Base-by-base conservation (phyloP, 768 basidiomycete genomes). In the Tulasnella sp. region DNA sequence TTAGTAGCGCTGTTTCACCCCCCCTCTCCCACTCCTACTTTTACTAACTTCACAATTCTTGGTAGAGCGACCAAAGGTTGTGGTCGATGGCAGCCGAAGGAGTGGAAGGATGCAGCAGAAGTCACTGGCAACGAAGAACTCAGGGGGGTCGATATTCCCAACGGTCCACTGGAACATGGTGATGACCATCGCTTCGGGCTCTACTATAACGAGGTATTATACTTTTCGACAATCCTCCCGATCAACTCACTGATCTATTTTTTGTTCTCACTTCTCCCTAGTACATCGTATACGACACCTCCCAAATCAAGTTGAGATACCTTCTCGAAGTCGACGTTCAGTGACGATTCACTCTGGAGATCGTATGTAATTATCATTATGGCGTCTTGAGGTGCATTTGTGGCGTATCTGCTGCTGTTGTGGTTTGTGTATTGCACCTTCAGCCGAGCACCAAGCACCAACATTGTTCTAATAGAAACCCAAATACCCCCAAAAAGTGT, bases 251-350 rank as follows among this genome's bases (percentile, higher is more conserved):
- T n/a, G 26, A 17, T 32, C 44, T 50, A 7, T 34, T 32, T 50
- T 41, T 53, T 19, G 11, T 64, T 27, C 21, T 47, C 26, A 17
- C 42, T 42, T n/a, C n/a, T n/a, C n/a, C n/a, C n/a, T 34, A 83
- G 80, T 83, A 83, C 64, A 83, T 83, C 64, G 80, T 82, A 58
- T 84, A 84, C 65, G 73, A 80, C 61, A 59, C 75, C 3, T 70
- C 79, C 5, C 82, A 83, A 66, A 82, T 83, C 61, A 76, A 79
- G 11, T 64, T 82, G 67, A 72, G 76, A 41, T 64, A 67, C 51
- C 49, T 64, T 34, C 61, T 63, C 21, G 59, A 58, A 56, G 8
- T 61, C 51, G 13, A 52, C 11, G 10, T 50, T 50, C n/a, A n/a
- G 13, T 19, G 19, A 13, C 13, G 19, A 13, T 19, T 43, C 42